Base-by-base conservation (phyloP, 2,329 filamentous ascomycete genomes). In the Pochonia chlamydosporia region DNA sequence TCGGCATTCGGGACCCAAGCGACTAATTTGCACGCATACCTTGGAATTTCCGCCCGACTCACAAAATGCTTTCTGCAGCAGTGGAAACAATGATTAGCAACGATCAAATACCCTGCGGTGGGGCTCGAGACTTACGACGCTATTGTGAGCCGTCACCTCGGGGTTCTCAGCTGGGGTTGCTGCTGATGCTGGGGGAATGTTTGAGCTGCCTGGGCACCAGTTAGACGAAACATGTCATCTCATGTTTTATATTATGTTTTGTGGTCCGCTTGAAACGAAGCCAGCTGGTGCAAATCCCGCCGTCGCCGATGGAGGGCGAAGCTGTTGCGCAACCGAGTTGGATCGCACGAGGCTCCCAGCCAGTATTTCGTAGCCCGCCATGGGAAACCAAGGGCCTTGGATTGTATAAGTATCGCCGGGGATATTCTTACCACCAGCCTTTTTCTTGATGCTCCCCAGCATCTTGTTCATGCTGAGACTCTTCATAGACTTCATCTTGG, bases 61-160 rank as follows among this genome's bases (percentile, higher is more conserved):
- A 74, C 89, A 95, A 64, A 95, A 95, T 39, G 81, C 76, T 74
- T 76, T 86, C 87, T 91, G 62, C 52, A 33, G 18, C 26, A 31
- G 36, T 28, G 36, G n/a, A 35, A 4, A 49, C 63, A 43, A 52
- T 63, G 46, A 64, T 56, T 51, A 43, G 39, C 44, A 18, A 23
- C 3, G 16, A 23, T 3, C 18, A 39, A 43, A n/a, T 2, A 8
- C 24, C 21, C 3, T 14, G 25, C 25, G 13, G 16, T 11, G 18
- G 20, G 21, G 42, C 44, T 44, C 33, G 37, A 43, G 28, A 30
- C 79, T 63, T 78, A 87, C 84, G 66, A 89, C 82, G 61, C 74
- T 84, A 56, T 79, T 76, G 44, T 74, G 67, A 39, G 81, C 85
- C 59, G 79, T 83, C 49, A 74, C 79, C 67, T 89, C 85, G 46